Conservation (phyloP, 1,139 yeast species). For the Lodderomyces pseudojiufengensis region DNA sequence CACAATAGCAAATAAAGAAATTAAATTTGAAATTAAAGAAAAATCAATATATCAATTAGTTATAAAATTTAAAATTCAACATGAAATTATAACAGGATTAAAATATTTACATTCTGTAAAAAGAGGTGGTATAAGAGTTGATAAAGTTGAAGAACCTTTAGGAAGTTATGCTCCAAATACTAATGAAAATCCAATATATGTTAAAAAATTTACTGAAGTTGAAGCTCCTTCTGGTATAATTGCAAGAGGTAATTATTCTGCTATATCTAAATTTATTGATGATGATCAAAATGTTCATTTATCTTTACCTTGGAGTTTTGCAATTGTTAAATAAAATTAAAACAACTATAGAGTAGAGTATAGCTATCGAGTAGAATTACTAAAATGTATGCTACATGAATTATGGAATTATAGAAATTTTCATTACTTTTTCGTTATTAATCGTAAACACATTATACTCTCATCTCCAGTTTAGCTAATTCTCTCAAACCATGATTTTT, state of each 20-base stretch:
- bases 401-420: too few relatives aligned
- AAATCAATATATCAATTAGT: conserved; percentile 69
- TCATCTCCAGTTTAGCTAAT: too few relatives aligned
- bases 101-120: conserved; percentile 81
- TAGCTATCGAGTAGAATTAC: too few relatives aligned
- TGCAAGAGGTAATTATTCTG: conserved; percentile 84
- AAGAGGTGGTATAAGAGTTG: conserved; percentile 84
- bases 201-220: conserved; percentile 72
- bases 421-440: too few relatives aligned
- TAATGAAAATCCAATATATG: conserved; percentile 76
- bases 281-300: conserved; percentile 79
- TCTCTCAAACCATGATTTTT: too few relatives aligned
- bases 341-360: neutral
- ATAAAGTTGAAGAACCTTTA: conserved; percentile 80
- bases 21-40: conserved; percentile 74
- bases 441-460: too few relatives aligned
- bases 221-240: conserved; percentile 91
- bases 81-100: conserved; percentile 87
- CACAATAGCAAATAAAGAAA: conserved; percentile 43
- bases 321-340: conserved; percentile 52
- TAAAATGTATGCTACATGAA: too few relatives aligned
- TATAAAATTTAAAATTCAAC: conserved; percentile 81
- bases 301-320: conserved; percentile 81
- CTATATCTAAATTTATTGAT: conserved; percentile 78
- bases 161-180: conserved; percentile 93